phyloP scores from a whole-genome alignment of 495 filamentous ascomycete genomes.

The Hypoxylon crocopeplum region DNA sequence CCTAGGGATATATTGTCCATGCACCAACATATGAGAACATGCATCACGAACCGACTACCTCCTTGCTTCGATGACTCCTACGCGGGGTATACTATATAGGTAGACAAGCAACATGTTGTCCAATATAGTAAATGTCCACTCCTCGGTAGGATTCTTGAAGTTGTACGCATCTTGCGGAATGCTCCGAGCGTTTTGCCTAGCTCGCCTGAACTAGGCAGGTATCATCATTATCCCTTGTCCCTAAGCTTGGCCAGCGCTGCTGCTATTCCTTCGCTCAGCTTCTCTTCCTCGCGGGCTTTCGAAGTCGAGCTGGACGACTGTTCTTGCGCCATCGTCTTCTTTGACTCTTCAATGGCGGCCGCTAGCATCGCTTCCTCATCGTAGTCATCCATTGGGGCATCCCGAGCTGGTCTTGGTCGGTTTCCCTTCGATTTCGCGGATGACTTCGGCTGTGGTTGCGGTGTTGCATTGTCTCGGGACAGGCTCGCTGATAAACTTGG shows the following conservation, averaged over 20 bases:
- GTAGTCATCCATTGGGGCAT: slow-evolving; percentile 36
- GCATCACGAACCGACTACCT: slow-evolving; percentile 20
- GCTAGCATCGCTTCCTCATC: slow-evolving; percentile 60
- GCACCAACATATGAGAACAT: slow-evolving; percentile 24
- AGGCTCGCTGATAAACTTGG: slow-evolving; percentile 35
- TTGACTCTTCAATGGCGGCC: slow-evolving; percentile 51
- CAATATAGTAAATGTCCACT: too few relatives aligned
- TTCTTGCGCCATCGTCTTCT: slow-evolving; percentile 33
- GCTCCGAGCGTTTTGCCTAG: slow-evolving; percentile 17
- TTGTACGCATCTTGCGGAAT: slow-evolving; percentile 13
- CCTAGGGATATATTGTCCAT: slow-evolving; percentile 10
- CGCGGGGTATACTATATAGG: not conserved
- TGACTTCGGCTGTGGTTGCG: slow-evolving; percentile 20
- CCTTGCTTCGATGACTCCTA: slow-evolving; percentile 12
- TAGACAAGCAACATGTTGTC: too few relatives aligned
- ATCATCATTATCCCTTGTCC: slow-evolving; percentile 47
- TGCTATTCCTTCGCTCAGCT: slow-evolving; percentile 60
- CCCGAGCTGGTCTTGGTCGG: slow-evolving; percentile 15
- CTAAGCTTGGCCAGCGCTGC: slow-evolving; percentile 60
- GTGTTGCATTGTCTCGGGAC: slow-evolving; percentile 29
- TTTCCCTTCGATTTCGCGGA: not conserved
- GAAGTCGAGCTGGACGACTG: slow-evolving; percentile 18
- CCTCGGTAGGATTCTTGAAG: not conserved
- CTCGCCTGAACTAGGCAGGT: slow-evolving; percentile 24
- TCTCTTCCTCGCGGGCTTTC: slow-evolving; percentile 38